Conservation (phyloP, 2,329 filamentous ascomycete species). For the Dactylellina parvicollis region DNA sequence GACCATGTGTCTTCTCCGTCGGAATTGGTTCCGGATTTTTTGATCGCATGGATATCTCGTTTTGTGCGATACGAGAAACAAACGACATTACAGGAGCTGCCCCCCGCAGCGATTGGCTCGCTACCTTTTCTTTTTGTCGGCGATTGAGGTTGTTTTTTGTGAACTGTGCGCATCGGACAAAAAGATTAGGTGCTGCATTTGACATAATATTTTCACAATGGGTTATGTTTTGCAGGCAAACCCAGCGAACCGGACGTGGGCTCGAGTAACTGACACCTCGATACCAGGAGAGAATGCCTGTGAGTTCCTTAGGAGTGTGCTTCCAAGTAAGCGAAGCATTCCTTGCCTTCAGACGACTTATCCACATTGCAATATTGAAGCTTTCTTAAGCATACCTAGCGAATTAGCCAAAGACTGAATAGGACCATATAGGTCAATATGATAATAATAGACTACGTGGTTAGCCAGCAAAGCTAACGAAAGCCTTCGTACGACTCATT, state of each 20-base stretch:
- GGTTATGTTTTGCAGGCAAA: conserved; percentile 22
- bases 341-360: neutral
- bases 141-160: conserved; percentile 36
- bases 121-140: conserved; percentile 7
- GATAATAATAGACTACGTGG: neutral
- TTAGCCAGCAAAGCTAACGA: neutral
- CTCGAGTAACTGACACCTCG: conserved; percentile 1
- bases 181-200: conserved; percentile 10
- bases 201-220: conserved; percentile 19
- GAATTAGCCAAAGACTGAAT: neutral
- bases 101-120: conserved; percentile 2
- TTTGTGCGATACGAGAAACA: conserved; percentile 1
- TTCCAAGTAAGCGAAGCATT: conserved; percentile 5
- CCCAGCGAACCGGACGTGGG: neutral
- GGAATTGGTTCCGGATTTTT: conserved; percentile 34
- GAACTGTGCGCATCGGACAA: neutral
- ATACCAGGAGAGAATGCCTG: neutral
- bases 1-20: conserved; percentile 16
- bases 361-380: neutral
- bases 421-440: too few relatives aligned
- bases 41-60: conserved; percentile 15
- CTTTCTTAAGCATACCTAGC: neutral
- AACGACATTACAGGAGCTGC: neutral
- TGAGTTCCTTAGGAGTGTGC: neutral
- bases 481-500: neutral